Conservation (phyloP, 345 rosid species). For the Euphorbia tirucalli region DNA sequence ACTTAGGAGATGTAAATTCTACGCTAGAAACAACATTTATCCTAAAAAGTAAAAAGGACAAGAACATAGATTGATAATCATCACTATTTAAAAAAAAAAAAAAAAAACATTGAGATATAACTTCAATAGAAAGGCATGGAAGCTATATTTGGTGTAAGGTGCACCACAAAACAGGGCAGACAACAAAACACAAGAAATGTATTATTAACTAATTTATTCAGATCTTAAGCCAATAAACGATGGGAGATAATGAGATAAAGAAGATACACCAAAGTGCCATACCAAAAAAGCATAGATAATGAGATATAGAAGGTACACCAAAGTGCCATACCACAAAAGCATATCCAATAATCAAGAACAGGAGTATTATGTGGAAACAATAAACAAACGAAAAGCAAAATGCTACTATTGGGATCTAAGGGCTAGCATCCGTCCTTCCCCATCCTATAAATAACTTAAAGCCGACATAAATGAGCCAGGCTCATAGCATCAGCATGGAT, state of each 20-base stretch:
- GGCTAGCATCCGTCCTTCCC: background rate
- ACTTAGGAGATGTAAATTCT: background rate
- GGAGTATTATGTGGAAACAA: too few relatives aligned
- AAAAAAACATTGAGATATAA: background rate
- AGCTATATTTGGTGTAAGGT: background rate
- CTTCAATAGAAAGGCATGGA: background rate
- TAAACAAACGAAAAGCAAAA: background rate
- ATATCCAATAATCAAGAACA: background rate
- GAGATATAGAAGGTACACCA: background rate
- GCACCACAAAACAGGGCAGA: background rate
- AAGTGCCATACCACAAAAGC: background rate
- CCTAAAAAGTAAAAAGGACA: too few relatives aligned
- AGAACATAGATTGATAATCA: too few relatives aligned
- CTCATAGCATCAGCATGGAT: background rate
- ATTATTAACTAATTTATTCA: background rate
- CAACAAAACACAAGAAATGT: background rate
- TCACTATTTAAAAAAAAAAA: background rate
- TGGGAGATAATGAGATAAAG: background rate
- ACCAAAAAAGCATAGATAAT: background rate
- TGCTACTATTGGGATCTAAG: background rate
- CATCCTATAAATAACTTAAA: background rate
- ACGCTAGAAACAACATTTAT: background rate
- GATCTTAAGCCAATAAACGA: background rate
- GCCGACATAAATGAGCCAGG: background rate
- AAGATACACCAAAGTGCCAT: background rate